Evolutionary conservation across 108 stramenopile genomes (phyloP), one percentile per base, ranked within the genome.

Genomic region (Seminavis robusta): DNA sequence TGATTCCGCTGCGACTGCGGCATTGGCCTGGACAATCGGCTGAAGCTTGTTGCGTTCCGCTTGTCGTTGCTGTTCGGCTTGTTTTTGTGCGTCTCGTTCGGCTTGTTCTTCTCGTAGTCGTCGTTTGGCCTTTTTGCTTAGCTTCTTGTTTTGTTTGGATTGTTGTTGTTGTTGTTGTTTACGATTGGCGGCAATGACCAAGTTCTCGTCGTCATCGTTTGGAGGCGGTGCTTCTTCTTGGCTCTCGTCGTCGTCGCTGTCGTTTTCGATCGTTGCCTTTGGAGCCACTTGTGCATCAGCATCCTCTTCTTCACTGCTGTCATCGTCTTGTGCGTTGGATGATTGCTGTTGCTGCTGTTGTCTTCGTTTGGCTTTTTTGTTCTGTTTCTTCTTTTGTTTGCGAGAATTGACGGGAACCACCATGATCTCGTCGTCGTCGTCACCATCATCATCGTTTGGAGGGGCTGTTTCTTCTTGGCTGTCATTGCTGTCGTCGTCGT

Each of bases 371-470:
- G 68, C 75, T 48, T 95, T 95, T 58, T 86, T 86, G 41, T 78
- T 83, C 71, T 91, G 89, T 62, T 90, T 91, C 53, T 85, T 71
- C 71, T 45, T 88, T 86, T 51, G 86, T 88, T 56, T 79, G 71
- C 26, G 47, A 29, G 21, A 52, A 57, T 39, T 63, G 41, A 17
- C 52, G 40, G 59, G 41, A 45, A 24, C 56, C 83, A 32, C 44
- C 71, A 2, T 27, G 28, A 26, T 57, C 47, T n/a, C 69, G 52
- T 54, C 68, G 69, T 53, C 76, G 46, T 47, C 38, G 32, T 54
- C 56, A 30, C 8, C 1, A n/a, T 28, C 31, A 1, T 40, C 34
- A 38, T 51, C 10, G 4, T 33, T 17, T 29, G 8, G 30, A 27
- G 42, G 17, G 6, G 17, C 41, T 7, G 6, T 42, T 7, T 42